Conservation (phyloP, 2,329 filamentous ascomycete species). For the Clarireedia hainanense region DNA sequence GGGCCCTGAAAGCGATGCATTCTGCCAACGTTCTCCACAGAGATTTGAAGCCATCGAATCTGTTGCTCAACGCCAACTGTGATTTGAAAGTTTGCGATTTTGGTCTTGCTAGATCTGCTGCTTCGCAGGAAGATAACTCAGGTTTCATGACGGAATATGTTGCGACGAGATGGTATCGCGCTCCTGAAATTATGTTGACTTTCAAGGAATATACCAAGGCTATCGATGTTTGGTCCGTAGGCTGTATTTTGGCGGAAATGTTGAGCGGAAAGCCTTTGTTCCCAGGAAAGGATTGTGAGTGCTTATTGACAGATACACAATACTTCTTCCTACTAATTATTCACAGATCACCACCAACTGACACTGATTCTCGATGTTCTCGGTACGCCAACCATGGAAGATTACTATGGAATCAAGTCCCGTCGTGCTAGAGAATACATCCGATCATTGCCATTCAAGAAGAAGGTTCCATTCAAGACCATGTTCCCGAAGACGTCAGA, state of each 20-base stretch:
- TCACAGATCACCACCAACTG: slow-evolving; percentile 86
- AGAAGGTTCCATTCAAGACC: slow-evolving; percentile 96
- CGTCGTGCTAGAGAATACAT: slow-evolving; percentile 96
- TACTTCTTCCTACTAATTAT: slow-evolving; percentile 2
- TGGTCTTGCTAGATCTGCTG: slow-evolving; percentile 87
- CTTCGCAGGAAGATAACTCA: slow-evolving; percentile 98
- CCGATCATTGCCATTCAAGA: slow-evolving; percentile 95
- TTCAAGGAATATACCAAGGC: slow-evolving; percentile 99
- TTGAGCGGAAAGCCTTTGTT: slow-evolving; percentile 96
- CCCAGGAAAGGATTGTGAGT: slow-evolving; percentile 94
- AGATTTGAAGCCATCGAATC: slow-evolving; percentile 94
- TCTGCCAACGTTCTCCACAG: slow-evolving; percentile 96
- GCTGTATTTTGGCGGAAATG: slow-evolving; percentile 98
- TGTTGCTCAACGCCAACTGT: slow-evolving; percentile 96
- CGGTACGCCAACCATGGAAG: slow-evolving; percentile 97
- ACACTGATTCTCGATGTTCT: slow-evolving; percentile 96
- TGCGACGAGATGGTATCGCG: slow-evolving; percentile 96
- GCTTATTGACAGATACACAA: background rate
- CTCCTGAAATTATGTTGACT: slow-evolving; percentile 98
- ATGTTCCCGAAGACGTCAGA: slow-evolving; percentile 99
- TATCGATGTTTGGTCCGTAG: slow-evolving; percentile 98
- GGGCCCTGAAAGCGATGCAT: slow-evolving; percentile 98
- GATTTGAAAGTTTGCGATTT: slow-evolving; percentile 99
- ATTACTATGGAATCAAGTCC: slow-evolving; percentile 99
- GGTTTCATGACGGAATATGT: slow-evolving; percentile 99